These are phyloP conservation scores for Arachnopeziza araneosa DNA, from an alignment of 2,329 filamentous ascomycete species.

Conservation along the genomic window DNA sequence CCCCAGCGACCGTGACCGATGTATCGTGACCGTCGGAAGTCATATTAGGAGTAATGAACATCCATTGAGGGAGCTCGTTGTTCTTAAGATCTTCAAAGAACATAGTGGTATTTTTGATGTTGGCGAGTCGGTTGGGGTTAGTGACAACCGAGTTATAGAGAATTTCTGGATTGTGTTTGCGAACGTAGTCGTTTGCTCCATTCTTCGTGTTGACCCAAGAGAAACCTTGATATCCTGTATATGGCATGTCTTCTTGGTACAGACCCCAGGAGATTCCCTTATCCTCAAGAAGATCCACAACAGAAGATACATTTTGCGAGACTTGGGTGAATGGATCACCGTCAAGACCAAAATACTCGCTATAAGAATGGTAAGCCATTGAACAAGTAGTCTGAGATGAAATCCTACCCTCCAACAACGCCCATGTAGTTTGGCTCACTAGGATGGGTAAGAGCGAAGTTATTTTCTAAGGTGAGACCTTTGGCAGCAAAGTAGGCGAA, in stretches of 20 bases:
- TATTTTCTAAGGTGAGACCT: constrained; percentile 56
- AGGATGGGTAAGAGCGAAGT: constrained; percentile 63
- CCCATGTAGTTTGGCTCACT: constrained; percentile 74
- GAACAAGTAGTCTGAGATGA: background rate
- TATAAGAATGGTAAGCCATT: background rate
- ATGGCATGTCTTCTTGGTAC: constrained; percentile 77
- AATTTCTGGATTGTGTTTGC: constrained; percentile 71
- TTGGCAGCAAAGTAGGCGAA: constrained; percentile 51
- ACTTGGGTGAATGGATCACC: constrained; percentile 59
- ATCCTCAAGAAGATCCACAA: constrained; percentile 64
- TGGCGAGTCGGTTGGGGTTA: constrained; percentile 52
- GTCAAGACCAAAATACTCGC: constrained; percentile 60
- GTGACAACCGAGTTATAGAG: constrained; percentile 61
- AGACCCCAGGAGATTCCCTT: constrained; percentile 61
- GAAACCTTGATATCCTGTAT: constrained; percentile 63
- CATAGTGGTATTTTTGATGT: constrained; percentile 68
- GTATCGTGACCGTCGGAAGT: constrained; percentile 72
- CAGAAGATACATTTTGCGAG: constrained; percentile 55
- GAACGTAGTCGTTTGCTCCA: constrained; percentile 68
- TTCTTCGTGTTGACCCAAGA: constrained; percentile 59
- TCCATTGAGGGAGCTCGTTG: constrained; percentile 62
- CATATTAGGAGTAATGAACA: constrained; percentile 56
- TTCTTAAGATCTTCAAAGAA: constrained; percentile 63
- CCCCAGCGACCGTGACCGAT: constrained; percentile 60
- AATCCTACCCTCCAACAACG: constrained; percentile 46